Evolutionary conservation across 257 asterid genomes (phyloP), one percentile per base, ranked within the genome.

Genomic region (Ehretia macrophylla): DNA sequence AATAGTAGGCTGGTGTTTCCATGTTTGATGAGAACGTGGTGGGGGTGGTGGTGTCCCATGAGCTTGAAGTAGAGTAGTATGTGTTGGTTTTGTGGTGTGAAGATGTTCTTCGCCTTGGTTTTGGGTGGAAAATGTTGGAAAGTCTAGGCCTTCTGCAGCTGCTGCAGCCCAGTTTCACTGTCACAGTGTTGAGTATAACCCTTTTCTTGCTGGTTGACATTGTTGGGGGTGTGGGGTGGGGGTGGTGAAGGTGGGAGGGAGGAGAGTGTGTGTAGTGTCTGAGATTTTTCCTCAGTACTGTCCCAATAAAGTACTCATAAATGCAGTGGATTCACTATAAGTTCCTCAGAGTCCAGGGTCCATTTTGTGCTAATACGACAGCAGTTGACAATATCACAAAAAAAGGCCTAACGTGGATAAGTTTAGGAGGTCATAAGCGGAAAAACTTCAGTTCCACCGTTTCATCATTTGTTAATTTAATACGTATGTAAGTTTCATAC

Each of bases 131-230:
- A 1, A 84, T 70, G 71, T 70, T 63, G 69, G 97, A 81, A 55
- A 80, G 73, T 2, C 54, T 72, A 10, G 91, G 79, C 39, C 75
- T 60, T 5, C 83, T 62, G 77, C 96, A 87, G 17, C 82, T 63
- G 75, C 85, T 68, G 84, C 96, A 88, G 27, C 88, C 88, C 4
- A 85, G 58, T 45, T 79, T 75, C n/a, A 83, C 88, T 0, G 79
- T 40, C 8, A 65, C 72, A 5, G 79, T 66, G 74, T 60, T 80
- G 10, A 81, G 77, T 44, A 62, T 68, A 58, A 79, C 56, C 58
- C 68, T 76, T 63, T 67, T 85, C 68, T 78, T 78, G 79, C 40
- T 16, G 56, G 51, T 60, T 39, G 90, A 66, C 95, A 79, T 83
- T 65, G 73, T 60, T 47, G 17, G 40, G 49, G 8, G 51, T 18